These are phyloP conservation scores for Tetradesmus lagerheimii DNA, from an alignment of 139 green algal species.

Conservation along the genomic window DNA sequence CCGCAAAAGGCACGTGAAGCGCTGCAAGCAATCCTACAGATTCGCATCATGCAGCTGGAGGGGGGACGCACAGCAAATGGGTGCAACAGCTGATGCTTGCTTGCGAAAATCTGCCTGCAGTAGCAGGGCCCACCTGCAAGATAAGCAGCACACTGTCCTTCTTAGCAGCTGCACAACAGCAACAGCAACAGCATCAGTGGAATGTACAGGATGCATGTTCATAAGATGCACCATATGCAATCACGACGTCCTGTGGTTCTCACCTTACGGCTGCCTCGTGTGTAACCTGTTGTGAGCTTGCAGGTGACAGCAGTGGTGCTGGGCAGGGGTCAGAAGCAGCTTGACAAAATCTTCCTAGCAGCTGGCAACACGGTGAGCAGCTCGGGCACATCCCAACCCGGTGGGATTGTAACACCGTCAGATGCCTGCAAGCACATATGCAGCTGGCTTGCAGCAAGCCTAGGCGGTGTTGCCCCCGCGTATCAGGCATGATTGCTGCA, in stretches of 20 bases:
- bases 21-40: not conserved
- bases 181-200: not conserved
- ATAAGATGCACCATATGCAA: too few species aligned
- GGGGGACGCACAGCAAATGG: too few species aligned
- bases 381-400: not conserved
- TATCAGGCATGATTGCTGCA: too few species aligned
- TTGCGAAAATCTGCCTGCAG: not conserved
- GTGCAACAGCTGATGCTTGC: not conserved
- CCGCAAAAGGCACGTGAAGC: constrained; percentile 47
- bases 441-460: too few species aligned
- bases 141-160: too few species aligned
- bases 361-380: constrained; percentile 59
- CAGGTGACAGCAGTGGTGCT: constrained; percentile 69
- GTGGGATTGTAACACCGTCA: not conserved
- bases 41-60: not conserved
- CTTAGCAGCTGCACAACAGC: not conserved
- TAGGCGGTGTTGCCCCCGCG: too few species aligned
- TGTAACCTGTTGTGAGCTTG: not conserved
- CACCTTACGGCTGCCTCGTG: too few species aligned
- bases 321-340: constrained; percentile 59
- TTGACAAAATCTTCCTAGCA: constrained; percentile 77
- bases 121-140: not conserved
- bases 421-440: too few species aligned
- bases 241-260: too few species aligned
- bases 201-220: too few species aligned